Conservation (phyloP, 2,329 filamentous ascomycete genomes). For the Fusarium udum region DNA sequence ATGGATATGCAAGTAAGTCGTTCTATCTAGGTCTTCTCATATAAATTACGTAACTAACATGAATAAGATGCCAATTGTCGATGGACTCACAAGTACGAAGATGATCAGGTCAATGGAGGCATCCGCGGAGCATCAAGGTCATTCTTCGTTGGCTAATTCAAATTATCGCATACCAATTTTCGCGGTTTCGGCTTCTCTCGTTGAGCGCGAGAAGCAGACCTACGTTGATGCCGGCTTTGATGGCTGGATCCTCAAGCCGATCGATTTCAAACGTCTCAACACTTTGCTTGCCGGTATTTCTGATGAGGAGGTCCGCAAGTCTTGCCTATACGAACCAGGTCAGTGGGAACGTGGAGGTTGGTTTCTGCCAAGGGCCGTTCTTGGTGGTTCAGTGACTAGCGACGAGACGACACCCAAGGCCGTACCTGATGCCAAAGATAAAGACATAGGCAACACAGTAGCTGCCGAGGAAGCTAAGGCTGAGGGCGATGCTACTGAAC, state of each 20-base stretch:
- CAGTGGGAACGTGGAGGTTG: slow-evolving; percentile 89
- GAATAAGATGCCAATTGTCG: slow-evolving; percentile 88
- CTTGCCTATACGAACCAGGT: slow-evolving; percentile 75
- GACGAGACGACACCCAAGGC: slow-evolving; percentile 44
- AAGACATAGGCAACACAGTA: slow-evolving; percentile 27
- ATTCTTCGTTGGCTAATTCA: slow-evolving; percentile 66
- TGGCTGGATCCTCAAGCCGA: slow-evolving; percentile 89
- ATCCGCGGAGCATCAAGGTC: slow-evolving; percentile 53
- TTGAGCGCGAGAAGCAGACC: slow-evolving; percentile 72
- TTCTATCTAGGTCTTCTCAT: background rate
- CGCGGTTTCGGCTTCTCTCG: slow-evolving; percentile 83
- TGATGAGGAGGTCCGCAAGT: slow-evolving; percentile 64
- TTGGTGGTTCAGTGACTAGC: slow-evolving; percentile 20
- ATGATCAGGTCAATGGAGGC: slow-evolving; percentile 82
- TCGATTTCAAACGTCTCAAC: slow-evolving; percentile 80
- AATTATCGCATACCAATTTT: slow-evolving; percentile 82
- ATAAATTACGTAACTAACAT: background rate
- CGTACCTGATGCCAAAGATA: slow-evolving; percentile 25
- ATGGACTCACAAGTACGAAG: slow-evolving; percentile 82
- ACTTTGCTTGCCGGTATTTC: slow-evolving; percentile 75
- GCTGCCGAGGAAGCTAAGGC: background rate
- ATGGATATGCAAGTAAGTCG: slow-evolving; percentile 89
- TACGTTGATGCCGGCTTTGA: slow-evolving; percentile 87
- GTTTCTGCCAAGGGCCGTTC: slow-evolving; percentile 60
- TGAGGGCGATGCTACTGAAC: background rate